These are phyloP conservation scores for Cyamopsis tetragonoloba DNA, from an alignment of 306 rosid genomes.

Conservation along the genomic window DNA sequence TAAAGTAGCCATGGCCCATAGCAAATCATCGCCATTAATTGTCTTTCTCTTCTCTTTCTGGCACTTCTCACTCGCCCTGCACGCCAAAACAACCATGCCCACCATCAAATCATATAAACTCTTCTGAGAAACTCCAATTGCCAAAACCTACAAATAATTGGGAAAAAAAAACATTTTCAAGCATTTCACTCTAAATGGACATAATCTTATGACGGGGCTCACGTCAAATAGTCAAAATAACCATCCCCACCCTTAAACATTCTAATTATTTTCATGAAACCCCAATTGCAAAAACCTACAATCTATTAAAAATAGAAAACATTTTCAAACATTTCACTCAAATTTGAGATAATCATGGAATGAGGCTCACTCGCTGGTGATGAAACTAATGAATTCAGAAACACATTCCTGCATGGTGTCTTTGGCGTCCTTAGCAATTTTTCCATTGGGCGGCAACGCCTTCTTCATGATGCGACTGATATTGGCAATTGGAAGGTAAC, in stretches of 20 bases:
- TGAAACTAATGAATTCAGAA: constrained; percentile 86
- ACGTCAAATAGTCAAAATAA: too few species aligned
- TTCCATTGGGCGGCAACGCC: constrained; percentile 75
- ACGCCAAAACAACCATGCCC: neutral
- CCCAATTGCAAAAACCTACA: neutral
- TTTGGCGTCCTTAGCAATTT: constrained; percentile 89
- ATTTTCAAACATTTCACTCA: neutral
- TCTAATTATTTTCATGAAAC: too few species aligned
- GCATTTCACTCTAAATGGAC: too few species aligned
- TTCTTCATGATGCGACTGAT: constrained; percentile 96
- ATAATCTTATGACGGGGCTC: too few species aligned
- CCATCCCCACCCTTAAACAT: too few species aligned
- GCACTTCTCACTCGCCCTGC: constrained; percentile 91
- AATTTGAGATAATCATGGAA: neutral
- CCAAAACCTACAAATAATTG: too few species aligned
- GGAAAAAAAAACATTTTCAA: too few species aligned
- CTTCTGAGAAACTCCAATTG: neutral
- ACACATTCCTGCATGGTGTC: constrained; percentile 90
- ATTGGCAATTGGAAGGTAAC: constrained; percentile 81
- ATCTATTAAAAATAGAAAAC: neutral
- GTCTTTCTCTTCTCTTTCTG: constrained; percentile 97
- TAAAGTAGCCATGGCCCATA: constrained; percentile 91
- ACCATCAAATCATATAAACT: constrained; percentile 16
- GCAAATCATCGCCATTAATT: constrained; percentile 86
- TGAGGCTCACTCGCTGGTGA: constrained; percentile 75